Evolutionary conservation across 164 flowering plant genomes (phyloP).

Genomic region (Vitis labrusca): DNA sequence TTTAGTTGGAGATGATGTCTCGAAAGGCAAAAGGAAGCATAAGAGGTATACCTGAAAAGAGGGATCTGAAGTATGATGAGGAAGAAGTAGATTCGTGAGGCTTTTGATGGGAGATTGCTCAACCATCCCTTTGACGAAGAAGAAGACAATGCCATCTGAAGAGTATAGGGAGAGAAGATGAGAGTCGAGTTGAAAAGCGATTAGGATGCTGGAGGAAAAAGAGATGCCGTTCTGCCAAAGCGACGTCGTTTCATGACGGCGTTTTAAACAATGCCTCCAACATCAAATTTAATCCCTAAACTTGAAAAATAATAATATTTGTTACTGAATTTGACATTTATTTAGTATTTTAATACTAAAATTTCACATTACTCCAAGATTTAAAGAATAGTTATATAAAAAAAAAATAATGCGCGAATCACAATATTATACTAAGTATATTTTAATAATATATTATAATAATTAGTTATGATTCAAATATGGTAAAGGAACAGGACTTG

Average conservation of each 20-base stretch:
- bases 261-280: too few relatives aligned
- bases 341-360: neutral
- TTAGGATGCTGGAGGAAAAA: too few relatives aligned
- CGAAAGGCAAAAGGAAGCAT: neutral
- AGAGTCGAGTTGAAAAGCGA: neutral
- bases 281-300: too few relatives aligned
- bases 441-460: too few relatives aligned
- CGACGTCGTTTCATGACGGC: too few relatives aligned
- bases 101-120: conserved; percentile 24
- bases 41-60: conserved; percentile 42
- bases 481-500: fast-evolving
- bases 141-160: neutral
- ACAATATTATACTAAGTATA: fast-evolving
- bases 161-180: conserved; percentile 1
- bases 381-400: neutral
- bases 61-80: conserved; percentile 54
- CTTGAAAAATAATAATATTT: too few relatives aligned
- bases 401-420: too few relatives aligned
- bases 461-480: too few relatives aligned
- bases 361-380: neutral
- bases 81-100: conserved; percentile 42
- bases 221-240: too few relatives aligned
- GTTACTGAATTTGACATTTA: neutral
- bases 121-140: conserved; percentile 28
- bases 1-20: neutral